Evolutionary conservation across 345 rosid species (phyloP), one percentile per base, ranked within the genome.

Genomic region (Salix viminalis): DNA sequence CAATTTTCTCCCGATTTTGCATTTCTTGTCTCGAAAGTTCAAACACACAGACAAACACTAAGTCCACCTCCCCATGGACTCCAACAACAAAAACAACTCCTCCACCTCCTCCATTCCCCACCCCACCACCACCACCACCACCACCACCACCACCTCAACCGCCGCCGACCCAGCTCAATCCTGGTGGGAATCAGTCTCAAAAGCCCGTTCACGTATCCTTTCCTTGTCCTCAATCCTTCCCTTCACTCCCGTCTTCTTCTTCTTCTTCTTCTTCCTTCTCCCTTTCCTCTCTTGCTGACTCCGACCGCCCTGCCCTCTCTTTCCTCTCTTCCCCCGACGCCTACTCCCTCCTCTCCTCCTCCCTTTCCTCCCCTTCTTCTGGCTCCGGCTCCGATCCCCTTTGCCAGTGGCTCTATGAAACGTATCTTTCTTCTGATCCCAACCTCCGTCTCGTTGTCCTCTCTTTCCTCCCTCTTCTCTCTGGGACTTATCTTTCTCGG

Each of bases 151-250:
- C 54, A 2, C 48, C 34, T 5, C 71, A 56, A n/a, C 39, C 30
- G 3, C 81, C 24, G 0, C 78, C 15, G 79, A 82, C 32, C 84
- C 84, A 9, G 75, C 78, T 73, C 98, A 96, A 73, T 91, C 99
- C 2, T 93, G 97, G 98, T 96, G 98, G 97, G 99, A 96, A 80
- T 89, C 98, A 64, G 84, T 96, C 78, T 96, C 99, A 64, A 96
- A 91, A 90, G 87, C 99, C 41, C 85, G 97, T 24, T 78, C 98
- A 65, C 91, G 89, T 42, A 90, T 96, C 74, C 92, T 93, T 65
- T 75, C 96, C 6, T 91, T 96, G 11, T 88, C 98, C 30, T 68
- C 89, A 42, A 81, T 93, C 75, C 88, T 96, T 96, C 77, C 85
- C 92, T 0, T 67, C 77, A 7, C 73, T 67, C 73, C 76, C 39